Evolutionary conservation across 2,329 filamentous ascomycete species (phyloP).

Genomic region (Calonectria pteridis): DNA sequence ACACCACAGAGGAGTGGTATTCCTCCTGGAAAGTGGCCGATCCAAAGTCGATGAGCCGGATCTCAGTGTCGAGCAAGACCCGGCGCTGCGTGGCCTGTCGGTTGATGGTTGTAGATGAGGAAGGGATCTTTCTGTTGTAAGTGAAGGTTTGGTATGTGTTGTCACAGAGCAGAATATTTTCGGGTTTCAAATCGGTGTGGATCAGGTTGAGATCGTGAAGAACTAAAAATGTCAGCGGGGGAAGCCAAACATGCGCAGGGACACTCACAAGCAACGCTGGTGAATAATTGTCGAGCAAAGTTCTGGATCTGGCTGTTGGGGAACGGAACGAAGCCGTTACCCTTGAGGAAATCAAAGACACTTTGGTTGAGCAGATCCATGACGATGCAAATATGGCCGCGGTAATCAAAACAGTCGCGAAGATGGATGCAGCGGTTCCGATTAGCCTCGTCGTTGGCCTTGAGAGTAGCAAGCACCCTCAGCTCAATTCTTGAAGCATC

Average conservation of each 20-base stretch:
- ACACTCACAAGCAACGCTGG: slow-evolving; percentile 94
- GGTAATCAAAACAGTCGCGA: slow-evolving; percentile 95
- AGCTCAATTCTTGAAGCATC: slow-evolving; percentile 96
- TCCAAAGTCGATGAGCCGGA: slow-evolving; percentile 78
- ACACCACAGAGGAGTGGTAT: slow-evolving; percentile 79
- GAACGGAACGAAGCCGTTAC: slow-evolving; percentile 94
- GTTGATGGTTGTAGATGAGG: slow-evolving; percentile 70
- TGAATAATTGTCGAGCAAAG: slow-evolving; percentile 95
- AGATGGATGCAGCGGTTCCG: slow-evolving; percentile 97
- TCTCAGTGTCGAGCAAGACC: slow-evolving; percentile 77
- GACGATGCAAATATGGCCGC: slow-evolving; percentile 93
- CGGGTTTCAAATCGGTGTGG: slow-evolving; percentile 84
- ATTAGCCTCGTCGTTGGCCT: slow-evolving; percentile 91
- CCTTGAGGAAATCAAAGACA: slow-evolving; percentile 98
- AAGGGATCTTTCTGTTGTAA: slow-evolving; percentile 77
- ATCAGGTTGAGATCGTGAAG: slow-evolving; percentile 97
- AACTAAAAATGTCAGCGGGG: slow-evolving; percentile 65
- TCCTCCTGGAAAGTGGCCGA: slow-evolving; percentile 80
- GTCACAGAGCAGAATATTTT: slow-evolving; percentile 77
- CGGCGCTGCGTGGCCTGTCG: slow-evolving; percentile 73
- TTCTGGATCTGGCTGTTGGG: slow-evolving; percentile 98
- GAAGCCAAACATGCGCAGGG: neutral
- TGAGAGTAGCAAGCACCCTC: slow-evolving; percentile 89
- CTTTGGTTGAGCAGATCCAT: slow-evolving; percentile 89
- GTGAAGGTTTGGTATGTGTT: slow-evolving; percentile 77